Base-by-base conservation (phyloP, 2,329 filamentous ascomycete species). In the Fusarium neocosmosporiellum region DNA sequence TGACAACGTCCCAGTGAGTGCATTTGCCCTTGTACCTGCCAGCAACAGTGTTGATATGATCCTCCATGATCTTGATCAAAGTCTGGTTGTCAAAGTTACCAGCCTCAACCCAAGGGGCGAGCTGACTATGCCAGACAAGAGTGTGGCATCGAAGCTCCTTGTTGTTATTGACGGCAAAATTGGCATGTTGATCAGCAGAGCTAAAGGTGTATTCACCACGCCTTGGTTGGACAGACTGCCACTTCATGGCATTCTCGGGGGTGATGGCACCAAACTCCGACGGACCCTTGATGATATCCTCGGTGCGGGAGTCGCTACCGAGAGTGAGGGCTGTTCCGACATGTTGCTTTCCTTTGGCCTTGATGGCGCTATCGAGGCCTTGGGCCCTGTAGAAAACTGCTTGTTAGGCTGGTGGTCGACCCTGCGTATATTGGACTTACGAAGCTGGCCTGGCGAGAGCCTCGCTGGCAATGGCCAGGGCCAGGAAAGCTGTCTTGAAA, bases 111-210 rank as follows among this genome's bases (percentile, higher is more conserved):
- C 71, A 76, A 6, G 65, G 46, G 2, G 74, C 70, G 14, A 76
- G 69, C 60, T 76, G 74, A 14, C 65, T 71, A 77, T 88, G 83
- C 84, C 84, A 86, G 20, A 84, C 81, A 8, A 85, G 77, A 48
- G 85, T 91, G 78, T 93, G 91, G 78, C 91, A 92, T 64, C 91
- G 85, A 43, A 92, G 77, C 24, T 88, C 73, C 77, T 88, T 83
- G 37, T 83, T 80, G 68, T 86, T 86, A 20, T 80, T 77, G 33
- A 76, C 76, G 6, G 85, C 85, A 59, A 84, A 81, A 39, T 82
- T 76, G 57, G 84, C 78, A 57, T 86, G 80, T 14, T 80, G 80
- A 60, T 91, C 87, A 34, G 87, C 88, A 4, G 83, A 81, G 7
- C 83, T 85, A 77, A 85, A 91, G 75, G 85, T 87, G 82, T 91